A percentile compares a stretch with the other conserved stretches of the same genome.
Conservation (phyloP, 257 asterid species). For the Solanum chmielewskii region DNA sequence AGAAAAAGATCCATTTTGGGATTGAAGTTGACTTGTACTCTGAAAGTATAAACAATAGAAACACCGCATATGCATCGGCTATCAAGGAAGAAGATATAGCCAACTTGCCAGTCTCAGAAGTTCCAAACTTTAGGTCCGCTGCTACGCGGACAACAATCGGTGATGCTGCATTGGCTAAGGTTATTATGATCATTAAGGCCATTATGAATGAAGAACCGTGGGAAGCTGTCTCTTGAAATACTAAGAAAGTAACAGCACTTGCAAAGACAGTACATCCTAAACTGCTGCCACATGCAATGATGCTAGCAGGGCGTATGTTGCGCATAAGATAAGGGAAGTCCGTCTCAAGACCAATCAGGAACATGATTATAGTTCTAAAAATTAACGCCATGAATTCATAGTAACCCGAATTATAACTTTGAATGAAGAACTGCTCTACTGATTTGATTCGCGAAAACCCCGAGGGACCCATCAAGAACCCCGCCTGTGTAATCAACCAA, state of each 20-base stretch:
- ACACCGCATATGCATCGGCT: constrained; percentile 63
- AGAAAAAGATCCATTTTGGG: constrained; percentile 27
- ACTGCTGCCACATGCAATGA: constrained; percentile 56
- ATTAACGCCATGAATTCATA: constrained; percentile 72
- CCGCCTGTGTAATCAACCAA: constrained; percentile 54
- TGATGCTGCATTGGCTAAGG: constrained; percentile 74
- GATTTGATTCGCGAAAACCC: constrained; percentile 45
- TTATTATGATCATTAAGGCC: constrained; percentile 47
- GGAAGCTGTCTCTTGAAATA: constrained; percentile 47
- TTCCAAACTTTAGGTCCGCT: constrained; percentile 71
- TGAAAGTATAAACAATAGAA: constrained; percentile 45
- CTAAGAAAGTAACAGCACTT: constrained; percentile 52
- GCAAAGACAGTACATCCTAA: constrained; percentile 64
- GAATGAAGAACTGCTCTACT: constrained; percentile 48
- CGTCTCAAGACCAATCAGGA: constrained; percentile 79
- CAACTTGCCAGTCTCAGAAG: constrained; percentile 69
- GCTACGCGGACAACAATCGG: constrained; percentile 78
- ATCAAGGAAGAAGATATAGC: constrained; percentile 72
- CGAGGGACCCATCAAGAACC: constrained; percentile 88
- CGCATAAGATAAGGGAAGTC: constrained; percentile 72
- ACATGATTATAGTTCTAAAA: constrained; percentile 82
- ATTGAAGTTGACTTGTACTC: constrained; percentile 11
- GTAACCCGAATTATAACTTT: constrained; percentile 48
- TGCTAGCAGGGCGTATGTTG: constrained; percentile 49
- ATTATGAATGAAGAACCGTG: constrained; percentile 35